Base-by-base conservation (phyloP, 495 filamentous ascomycete species). In the Aspergillus ellipticus region DNA sequence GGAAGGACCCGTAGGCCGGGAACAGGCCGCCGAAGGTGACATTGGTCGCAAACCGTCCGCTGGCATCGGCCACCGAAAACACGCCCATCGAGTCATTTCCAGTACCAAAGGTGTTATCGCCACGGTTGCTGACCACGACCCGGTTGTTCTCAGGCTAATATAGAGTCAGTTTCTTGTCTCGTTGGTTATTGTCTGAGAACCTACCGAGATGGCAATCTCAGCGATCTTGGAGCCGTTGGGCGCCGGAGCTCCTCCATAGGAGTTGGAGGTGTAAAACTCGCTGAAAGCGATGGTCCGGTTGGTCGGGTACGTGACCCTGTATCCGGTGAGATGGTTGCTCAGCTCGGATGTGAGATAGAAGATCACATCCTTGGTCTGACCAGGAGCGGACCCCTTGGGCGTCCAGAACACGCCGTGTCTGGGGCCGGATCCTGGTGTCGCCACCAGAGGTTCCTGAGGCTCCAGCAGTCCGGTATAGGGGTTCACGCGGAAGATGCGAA, bases 311-410 rank as follows among this genome's bases (percentile, higher is more conserved):
- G 56, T 64, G 24, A 85, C 75, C 17, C 74, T 66, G 59, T 81
- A 89, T 0, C 74, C 78, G 28, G 70, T 75, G 28, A 88, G 63
- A 0, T 67, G 62, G 56, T 83, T 86, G 21, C 63, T 59, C 24
- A 88, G 69, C 66, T 89, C 86, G 20, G 75, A 69, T 31, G 82
- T 68, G 11, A 85, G 64, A 62, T 82, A 89, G 57, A 83, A 73
- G 59, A 75, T 80, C 1, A 76, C 80, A 20, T 21, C 42, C 4
- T 15, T 37, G 26, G 15, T 16, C 4, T 22, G 31, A 37, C 11
- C 13, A 51, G 56, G 43, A 3, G 41, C 11, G 9, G 57, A 59
- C 6, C 20, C 54, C 15, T 64, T 59, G 8, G 71, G 63, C 19
- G 71, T 72, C 55, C 72, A 71, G 66, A 88, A 89, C 3, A 70